Conservation (phyloP, 2,329 filamentous ascomycete genomes). For the Zalaria obscura region DNA sequence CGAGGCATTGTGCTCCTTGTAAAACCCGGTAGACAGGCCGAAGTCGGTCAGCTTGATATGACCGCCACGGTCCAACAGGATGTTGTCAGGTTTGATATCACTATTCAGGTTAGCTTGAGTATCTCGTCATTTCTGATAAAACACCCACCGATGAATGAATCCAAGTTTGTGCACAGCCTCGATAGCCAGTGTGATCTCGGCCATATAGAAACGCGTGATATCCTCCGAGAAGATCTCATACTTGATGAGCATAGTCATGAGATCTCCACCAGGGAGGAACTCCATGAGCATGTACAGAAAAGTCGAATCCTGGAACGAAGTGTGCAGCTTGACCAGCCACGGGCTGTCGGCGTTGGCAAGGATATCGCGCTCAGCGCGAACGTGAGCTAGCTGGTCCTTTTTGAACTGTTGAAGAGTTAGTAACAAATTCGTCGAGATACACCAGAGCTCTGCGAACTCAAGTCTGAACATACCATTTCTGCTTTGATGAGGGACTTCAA, state of each 20-base stretch:
- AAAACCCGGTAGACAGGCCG: slow-evolving; percentile 92
- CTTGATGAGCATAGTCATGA: slow-evolving; percentile 99
- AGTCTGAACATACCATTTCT: slow-evolving; percentile 53
- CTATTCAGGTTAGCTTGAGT: slow-evolving; percentile 29
- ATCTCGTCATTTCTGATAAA: not conserved
- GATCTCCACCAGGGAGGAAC: slow-evolving; percentile 90
- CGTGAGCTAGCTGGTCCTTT: slow-evolving; percentile 94
- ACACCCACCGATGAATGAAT: slow-evolving; percentile 84
- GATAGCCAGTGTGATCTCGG: slow-evolving; percentile 94
- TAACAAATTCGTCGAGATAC: not conserved
- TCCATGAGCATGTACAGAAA: slow-evolving; percentile 99
- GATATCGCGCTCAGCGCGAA: slow-evolving; percentile 94
- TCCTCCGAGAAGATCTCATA: slow-evolving; percentile 99
- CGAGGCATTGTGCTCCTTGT: slow-evolving; percentile 92
- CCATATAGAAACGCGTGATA: slow-evolving; percentile 98
- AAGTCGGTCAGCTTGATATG: slow-evolving; percentile 99
- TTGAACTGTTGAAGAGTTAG: slow-evolving; percentile 49
- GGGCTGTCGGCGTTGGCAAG: slow-evolving; percentile 97
- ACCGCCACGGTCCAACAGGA: slow-evolving; percentile 83
- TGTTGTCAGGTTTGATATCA: slow-evolving; percentile 99
- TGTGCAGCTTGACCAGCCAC: slow-evolving; percentile 97
- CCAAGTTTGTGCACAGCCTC: slow-evolving; percentile 96
- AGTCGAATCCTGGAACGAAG: slow-evolving; percentile 90
- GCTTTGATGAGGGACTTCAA: slow-evolving; percentile 98
- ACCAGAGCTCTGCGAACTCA: not conserved